phyloP scores from a whole-genome alignment of 2,329 filamentous ascomycete species.

The Cytospora chrysosperma region DNA sequence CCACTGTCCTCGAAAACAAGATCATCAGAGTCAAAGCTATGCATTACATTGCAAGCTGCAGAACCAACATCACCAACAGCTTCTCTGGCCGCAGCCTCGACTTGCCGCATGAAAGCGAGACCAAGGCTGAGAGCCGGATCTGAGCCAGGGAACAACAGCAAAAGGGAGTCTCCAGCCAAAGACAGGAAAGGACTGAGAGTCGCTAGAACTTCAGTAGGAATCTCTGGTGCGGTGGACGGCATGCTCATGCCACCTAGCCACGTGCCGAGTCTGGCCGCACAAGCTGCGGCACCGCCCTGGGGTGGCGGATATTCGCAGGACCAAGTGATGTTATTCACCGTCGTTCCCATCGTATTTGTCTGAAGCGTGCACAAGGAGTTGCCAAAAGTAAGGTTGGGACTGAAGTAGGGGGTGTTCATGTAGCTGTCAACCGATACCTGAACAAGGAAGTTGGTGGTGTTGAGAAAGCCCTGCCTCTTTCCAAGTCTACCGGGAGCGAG shows the following conservation, averaged over 20 bases:
- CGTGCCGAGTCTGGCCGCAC: slow-evolving; percentile 23
- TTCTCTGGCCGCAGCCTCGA: slow-evolving; percentile 23
- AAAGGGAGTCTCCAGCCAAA: slow-evolving; percentile 21
- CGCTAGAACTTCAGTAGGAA: slow-evolving; percentile 23
- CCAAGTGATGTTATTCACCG: slow-evolving; percentile 26
- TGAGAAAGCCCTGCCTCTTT: slow-evolving; percentile 15
- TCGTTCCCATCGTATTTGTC: slow-evolving; percentile 4
- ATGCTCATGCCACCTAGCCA: slow-evolving; percentile 24
- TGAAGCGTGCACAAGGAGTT: slow-evolving; percentile 25
- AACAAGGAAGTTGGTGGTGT: slow-evolving; percentile 27
- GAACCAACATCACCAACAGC: slow-evolving; percentile 25
- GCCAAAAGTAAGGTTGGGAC: slow-evolving; percentile 26
- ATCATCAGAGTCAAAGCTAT: slow-evolving; percentile 27
- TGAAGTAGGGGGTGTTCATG: slow-evolving; percentile 18
- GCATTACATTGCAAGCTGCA: slow-evolving; percentile 26
- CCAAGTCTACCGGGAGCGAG: background rate
- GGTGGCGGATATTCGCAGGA: slow-evolving; percentile 27
- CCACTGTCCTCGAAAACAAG: slow-evolving; percentile 27
- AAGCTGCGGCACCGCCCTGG: slow-evolving; percentile 25
- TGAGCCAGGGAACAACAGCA: slow-evolving; percentile 25
- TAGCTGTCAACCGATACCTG: slow-evolving; percentile 24
- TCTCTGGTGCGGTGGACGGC: slow-evolving; percentile 8
- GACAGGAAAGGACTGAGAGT: slow-evolving; percentile 25
- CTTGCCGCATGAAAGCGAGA: slow-evolving; percentile 24
- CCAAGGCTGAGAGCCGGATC: slow-evolving; percentile 23